Base-by-base conservation (phyloP, 2,329 filamentous ascomycete species). In the Aspergillus persii region DNA sequence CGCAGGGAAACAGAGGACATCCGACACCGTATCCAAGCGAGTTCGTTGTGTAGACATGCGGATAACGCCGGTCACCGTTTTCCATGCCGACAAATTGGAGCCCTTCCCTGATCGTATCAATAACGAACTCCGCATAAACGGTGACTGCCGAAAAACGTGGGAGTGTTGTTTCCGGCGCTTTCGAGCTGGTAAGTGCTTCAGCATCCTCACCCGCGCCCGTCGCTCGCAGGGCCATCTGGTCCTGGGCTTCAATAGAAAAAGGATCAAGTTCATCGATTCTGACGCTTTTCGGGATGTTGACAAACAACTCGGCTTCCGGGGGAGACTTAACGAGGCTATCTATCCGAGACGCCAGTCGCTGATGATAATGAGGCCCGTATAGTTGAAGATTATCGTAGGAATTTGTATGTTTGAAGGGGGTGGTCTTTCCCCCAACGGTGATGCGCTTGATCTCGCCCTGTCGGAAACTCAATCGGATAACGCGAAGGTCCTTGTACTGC, bases 71-170 rank as follows among this genome's bases (percentile, higher is more conserved):
- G 72, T 97, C 94, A 53, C 88, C 85, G 58, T 88, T 87, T 49
- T 92, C 87, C 41, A 95, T 84, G 3, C 95, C 93, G 15, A 96
- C 91, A 76, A 97, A 99, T 61, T 97, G 93, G 59, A 98, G 76
- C 26, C 92, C 94, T 73, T 99, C 95, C 50, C 91, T 84, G 53
- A 93, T 88, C 66, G 86, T 86, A 53, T 86, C 86, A 36, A 91
- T 86, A 26, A 83, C 80, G 70, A 96, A 99, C 36, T 95, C 90
- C 58, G 97, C 89, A 50, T 84, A 82, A 49, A 91, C 72, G 51
- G 79, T 83, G 52, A 91, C 70, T n/a, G 86, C 81, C 55, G 83
- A 82, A 69, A 85, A 90, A 59, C 78, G 75, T 8, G 77, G 76
- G 29, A 77, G 68, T 15, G 74, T 71, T 2, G 75, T 73, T 41